phyloP scores from a whole-genome alignment of 495 filamentous ascomycete genomes.

The Cryomyces minteri region DNA sequence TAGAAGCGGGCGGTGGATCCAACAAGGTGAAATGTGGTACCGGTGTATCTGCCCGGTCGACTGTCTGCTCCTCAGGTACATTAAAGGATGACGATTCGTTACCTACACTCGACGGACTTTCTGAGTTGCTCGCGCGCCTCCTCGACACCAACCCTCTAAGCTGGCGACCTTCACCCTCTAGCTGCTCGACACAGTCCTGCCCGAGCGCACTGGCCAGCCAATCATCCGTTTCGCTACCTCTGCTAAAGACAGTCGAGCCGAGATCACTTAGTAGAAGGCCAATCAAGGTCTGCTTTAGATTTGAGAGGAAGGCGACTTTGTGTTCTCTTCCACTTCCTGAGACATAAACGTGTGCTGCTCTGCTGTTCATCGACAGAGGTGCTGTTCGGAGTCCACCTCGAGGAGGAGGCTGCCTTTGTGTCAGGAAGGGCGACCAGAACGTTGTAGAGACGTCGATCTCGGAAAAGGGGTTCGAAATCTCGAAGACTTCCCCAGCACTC shows the following conservation, averaged over 20 bases:
- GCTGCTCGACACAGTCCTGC: slow-evolving; percentile 57
- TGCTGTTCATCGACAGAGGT: slow-evolving; percentile 40
- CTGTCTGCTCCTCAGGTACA: no score
- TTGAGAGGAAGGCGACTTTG: slow-evolving; percentile 51
- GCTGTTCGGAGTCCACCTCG: slow-evolving; percentile 17
- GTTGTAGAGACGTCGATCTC: slow-evolving; percentile 64
- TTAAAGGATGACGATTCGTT: no score
- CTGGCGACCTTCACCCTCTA: slow-evolving; percentile 43
- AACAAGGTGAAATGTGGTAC: no score
- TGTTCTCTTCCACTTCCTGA: slow-evolving; percentile 21
- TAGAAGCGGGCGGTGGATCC: slow-evolving; percentile 9
- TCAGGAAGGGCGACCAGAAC: slow-evolving; percentile 69
- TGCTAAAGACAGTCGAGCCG: slow-evolving; percentile 63
- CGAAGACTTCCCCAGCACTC: slow-evolving; percentile 55
- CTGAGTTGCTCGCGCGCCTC: slow-evolving; percentile 23
- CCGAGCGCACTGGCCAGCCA: slow-evolving; percentile 68
- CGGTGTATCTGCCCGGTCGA: no score
- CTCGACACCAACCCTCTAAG: slow-evolving; percentile 32
- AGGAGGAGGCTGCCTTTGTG: slow-evolving; percentile 30
- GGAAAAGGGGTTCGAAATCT: slow-evolving; percentile 44
- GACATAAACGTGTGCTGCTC: slow-evolving; percentile 18
- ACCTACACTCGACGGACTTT: no score
- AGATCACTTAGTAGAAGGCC: slow-evolving; percentile 82
- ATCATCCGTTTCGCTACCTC: slow-evolving; percentile 79
- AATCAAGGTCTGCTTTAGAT: slow-evolving; percentile 60